phyloP scores from a whole-genome alignment of 2,329 filamentous ascomycete species.

The Hymenoscyphus infarciens region DNA sequence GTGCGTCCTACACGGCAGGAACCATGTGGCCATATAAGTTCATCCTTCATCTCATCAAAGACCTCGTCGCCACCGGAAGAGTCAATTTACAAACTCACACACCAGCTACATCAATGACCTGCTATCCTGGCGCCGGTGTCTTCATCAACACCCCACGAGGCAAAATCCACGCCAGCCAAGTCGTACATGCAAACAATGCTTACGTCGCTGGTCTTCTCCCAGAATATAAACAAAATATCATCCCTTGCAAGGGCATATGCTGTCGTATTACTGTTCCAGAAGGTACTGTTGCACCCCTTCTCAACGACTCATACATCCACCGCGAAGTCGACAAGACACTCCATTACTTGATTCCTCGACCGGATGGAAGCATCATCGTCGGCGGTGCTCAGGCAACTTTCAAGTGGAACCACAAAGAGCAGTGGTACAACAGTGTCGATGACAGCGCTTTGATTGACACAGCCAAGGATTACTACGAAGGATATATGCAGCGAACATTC shows the following conservation, averaged over 20 bases:
- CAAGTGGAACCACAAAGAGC: conserved; percentile 24
- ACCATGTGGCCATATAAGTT: conserved; percentile 57
- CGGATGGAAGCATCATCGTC: conserved; percentile 36
- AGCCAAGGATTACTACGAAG: conserved; percentile 43
- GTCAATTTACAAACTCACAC: conserved; percentile 52
- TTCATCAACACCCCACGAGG: conserved; percentile 52
- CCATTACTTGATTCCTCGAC: conserved; percentile 42
- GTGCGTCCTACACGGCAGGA: conserved; percentile 23
- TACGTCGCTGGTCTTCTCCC: conserved; percentile 56
- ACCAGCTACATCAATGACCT: conserved; percentile 37
- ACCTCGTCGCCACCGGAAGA: conserved; percentile 39
- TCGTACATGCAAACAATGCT: conserved; percentile 64
- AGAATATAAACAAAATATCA: conserved; percentile 47
- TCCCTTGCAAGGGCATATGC: conserved; percentile 46
- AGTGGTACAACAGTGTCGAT: conserved; percentile 46
- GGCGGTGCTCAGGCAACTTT: conserved; percentile 42
- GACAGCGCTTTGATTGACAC: conserved; percentile 43
- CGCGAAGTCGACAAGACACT: conserved; percentile 49
- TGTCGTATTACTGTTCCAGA: conserved; percentile 25
- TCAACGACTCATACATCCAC: conserved; percentile 11
- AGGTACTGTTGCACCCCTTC: neutral
- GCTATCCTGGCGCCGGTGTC: conserved; percentile 19
- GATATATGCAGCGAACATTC: conserved; percentile 47
- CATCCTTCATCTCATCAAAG: conserved; percentile 48
- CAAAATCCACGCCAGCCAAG: conserved; percentile 46